Evolutionary conservation across 768 basidiomycete genomes (phyloP).

Genomic region (Termitomyces eurrhizus): DNA sequence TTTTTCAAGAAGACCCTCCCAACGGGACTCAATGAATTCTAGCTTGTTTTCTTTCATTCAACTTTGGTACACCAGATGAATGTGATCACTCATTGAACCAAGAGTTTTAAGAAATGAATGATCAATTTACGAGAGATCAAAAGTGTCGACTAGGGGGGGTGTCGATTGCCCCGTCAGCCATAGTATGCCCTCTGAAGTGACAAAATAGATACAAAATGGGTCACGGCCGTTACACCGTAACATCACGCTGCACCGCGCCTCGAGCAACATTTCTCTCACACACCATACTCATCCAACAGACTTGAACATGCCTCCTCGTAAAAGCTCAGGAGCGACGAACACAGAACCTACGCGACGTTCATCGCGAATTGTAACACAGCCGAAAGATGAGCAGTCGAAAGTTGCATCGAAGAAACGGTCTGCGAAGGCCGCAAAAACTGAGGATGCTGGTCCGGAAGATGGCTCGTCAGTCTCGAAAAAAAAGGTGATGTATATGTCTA

Average conservation of each 20-base stretch:
- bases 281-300: constrained; percentile 14
- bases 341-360: constrained; percentile 50
- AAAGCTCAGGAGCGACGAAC: constrained; percentile 28
- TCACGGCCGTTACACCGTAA: too few species aligned
- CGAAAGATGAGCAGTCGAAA: constrained; percentile 30
- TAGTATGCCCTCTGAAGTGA: too few species aligned
- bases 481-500: constrained; percentile 28
- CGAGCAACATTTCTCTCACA: constrained; percentile 7
- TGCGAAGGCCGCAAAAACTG: constrained; percentile 32
- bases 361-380: constrained; percentile 48
- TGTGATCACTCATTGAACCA: too few species aligned
- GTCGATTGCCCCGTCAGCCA: too few species aligned
- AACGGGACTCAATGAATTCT: too few species aligned
- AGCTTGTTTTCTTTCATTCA: too few species aligned
- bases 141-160: too few species aligned
- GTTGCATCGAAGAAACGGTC: constrained; percentile 36
- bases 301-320: constrained; percentile 30
- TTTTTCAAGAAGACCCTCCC: too few species aligned
- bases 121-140: too few species aligned
- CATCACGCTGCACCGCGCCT: background rate
- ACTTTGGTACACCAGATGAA: too few species aligned
- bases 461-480: constrained; percentile 31
- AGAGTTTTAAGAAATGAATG: too few species aligned
- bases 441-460: constrained; percentile 28
- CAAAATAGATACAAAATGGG: too few species aligned